phyloP scores from a whole-genome alignment of 1,139 yeast genomes.

The Magnusiomyces suaveolens region DNA sequence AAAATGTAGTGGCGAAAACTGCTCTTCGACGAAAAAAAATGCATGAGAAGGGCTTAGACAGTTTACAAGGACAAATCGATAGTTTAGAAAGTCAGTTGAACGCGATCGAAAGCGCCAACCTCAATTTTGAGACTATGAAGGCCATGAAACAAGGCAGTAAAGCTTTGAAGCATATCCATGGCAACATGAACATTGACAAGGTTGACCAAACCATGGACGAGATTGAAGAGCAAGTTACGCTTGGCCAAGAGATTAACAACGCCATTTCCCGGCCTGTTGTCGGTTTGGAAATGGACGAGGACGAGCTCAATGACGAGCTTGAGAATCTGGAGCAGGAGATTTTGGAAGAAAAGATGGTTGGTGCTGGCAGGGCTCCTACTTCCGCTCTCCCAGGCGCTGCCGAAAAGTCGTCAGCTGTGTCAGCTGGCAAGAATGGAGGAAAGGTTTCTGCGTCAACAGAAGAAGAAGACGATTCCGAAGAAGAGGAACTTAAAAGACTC shows the following conservation, averaged over 20 bases:
- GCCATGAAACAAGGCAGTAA: constrained; percentile 97
- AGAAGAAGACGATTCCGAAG: constrained; percentile 74
- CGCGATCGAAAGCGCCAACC: constrained; percentile 88
- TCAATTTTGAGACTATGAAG: constrained; percentile 95
- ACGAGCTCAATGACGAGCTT: constrained; percentile 87
- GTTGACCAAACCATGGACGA: constrained; percentile 99
- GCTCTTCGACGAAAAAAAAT: constrained; percentile 86
- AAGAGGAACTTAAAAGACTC: constrained; percentile 77
- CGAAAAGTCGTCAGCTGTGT: constrained; percentile 25
- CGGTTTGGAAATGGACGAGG: constrained; percentile 68
- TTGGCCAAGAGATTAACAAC: constrained; percentile 90
- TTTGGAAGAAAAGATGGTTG: constrained; percentile 47
- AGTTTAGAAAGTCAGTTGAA: constrained; percentile 80
- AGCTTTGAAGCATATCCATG: constrained; percentile 95
- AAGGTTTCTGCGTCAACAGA: constrained; percentile 31
- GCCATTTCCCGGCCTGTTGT: constrained; percentile 83
- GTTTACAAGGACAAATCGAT: constrained; percentile 81
- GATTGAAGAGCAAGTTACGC: constrained; percentile 89
- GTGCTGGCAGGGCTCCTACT: constrained; percentile 38
- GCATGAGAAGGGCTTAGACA: constrained; percentile 63
- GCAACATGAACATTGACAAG: constrained; percentile 89
- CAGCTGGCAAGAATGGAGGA: constrained; percentile 4
- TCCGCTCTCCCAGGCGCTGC: constrained; percentile 30
- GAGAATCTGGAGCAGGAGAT: constrained; percentile 82
- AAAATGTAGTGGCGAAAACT: constrained; percentile 51